Evolutionary conservation across 495 filamentous ascomycete genomes (phyloP).

Genomic region (Sabuloglossum arenarium): DNA sequence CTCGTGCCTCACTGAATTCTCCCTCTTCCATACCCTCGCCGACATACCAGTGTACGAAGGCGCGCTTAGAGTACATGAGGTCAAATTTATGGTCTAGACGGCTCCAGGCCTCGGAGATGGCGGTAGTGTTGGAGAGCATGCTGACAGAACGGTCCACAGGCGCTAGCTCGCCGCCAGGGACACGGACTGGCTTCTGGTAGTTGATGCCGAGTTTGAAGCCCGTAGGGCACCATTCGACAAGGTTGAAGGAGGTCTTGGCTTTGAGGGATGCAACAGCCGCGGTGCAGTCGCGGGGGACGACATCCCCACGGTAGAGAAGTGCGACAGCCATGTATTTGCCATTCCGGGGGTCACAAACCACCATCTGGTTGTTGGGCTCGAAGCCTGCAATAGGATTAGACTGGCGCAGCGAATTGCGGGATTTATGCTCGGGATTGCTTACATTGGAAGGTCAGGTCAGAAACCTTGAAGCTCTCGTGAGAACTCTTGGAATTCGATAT

Average conservation of each 20-base stretch:
- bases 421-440: conserved; percentile 18
- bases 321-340: conserved; percentile 93
- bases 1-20: conserved; percentile 77
- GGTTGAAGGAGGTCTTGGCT: conserved; percentile 72
- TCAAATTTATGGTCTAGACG: conserved; percentile 87
- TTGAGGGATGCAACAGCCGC: conserved; percentile 64
- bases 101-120: conserved; percentile 78
- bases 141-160: conserved; percentile 71
- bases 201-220: conserved; percentile 93
- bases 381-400: conserved; percentile 45
- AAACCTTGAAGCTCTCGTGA: conserved; percentile 82
- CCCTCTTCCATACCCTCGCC: conserved; percentile 94
- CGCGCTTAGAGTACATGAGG: conserved; percentile 91
- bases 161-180: conserved; percentile 60
- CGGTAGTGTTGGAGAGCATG: conserved; percentile 85
- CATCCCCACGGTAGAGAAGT: conserved; percentile 76
- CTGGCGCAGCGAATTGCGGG: conserved; percentile 19
- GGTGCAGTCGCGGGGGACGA: conserved; percentile 67
- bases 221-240: conserved; percentile 92
- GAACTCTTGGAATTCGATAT: conserved; percentile 61
- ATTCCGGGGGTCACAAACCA: conserved; percentile 76
- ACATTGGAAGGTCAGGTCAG: conserved; percentile 77
- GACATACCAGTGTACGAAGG: conserved; percentile 91
- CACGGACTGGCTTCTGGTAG: conserved; percentile 66
- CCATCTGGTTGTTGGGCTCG: conserved; percentile 93